Evolutionary conservation across 495 filamentous ascomycete genomes (phyloP).

Genomic region (Penicillium manginii): DNA sequence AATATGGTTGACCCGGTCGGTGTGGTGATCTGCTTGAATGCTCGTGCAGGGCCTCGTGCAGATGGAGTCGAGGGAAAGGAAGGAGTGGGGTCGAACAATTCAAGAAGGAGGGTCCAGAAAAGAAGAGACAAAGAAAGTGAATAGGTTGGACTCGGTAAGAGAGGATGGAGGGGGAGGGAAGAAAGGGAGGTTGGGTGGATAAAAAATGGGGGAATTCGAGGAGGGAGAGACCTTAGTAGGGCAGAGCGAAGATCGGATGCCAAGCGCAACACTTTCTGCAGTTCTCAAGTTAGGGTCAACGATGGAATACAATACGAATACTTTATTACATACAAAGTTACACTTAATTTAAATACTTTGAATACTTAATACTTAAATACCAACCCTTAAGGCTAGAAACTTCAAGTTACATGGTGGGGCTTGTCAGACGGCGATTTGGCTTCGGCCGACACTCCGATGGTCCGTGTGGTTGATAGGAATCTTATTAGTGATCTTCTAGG

Average conservation of each 20-base stretch:
- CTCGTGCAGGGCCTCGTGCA: not conserved
- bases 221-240: conserved; percentile 6
- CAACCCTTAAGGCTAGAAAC: not conserved
- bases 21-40: not conserved
- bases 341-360: too few species aligned
- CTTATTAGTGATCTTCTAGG: too few species aligned
- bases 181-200: conserved; percentile 28
- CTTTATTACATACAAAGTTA: not conserved
- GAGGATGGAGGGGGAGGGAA: conserved; percentile 13
- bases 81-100: conserved; percentile 8
- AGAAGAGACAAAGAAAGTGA: conserved; percentile 16
- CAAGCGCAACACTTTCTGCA: conserved; percentile 11
- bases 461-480: not conserved
- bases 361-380: too few species aligned
- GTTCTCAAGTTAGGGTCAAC: not conserved
- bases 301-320: not conserved
- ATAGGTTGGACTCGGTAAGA: conserved; percentile 11
- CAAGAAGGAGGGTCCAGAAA: conserved; percentile 22
- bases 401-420: conserved; percentile 10
- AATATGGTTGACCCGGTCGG: conserved; percentile 18
- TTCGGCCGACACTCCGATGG: conserved; percentile 11
- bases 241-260: conserved; percentile 29
- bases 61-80: conserved; percentile 1
- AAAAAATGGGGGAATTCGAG: conserved; percentile 8
- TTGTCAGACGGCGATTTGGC: conserved; percentile 8